phyloP scores from a whole-genome alignment of 2,329 filamentous ascomycete genomes.

The Verruconis gallopava region DNA sequence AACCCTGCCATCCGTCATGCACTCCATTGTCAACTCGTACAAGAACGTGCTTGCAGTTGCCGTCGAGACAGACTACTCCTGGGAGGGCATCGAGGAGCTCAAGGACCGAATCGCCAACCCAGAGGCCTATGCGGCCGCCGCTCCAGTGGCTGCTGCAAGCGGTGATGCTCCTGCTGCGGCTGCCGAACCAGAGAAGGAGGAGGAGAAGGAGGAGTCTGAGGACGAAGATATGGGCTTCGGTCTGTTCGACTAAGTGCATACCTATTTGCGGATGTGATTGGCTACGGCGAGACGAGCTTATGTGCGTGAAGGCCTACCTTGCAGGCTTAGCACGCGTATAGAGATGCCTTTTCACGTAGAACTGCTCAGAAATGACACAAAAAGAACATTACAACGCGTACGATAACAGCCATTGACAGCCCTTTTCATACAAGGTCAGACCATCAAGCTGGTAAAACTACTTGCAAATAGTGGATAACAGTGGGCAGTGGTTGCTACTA shows the following conservation, averaged over 20 bases:
- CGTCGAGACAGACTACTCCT: conserved; percentile 79
- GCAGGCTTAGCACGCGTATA: too few relatives aligned
- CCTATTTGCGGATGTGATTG: too few relatives aligned
- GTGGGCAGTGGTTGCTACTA: conserved; percentile 2
- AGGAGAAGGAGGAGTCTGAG: conserved; percentile 51
- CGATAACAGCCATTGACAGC: neutral
- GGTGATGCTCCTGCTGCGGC: conserved; percentile 39
- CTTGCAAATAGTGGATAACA: conserved; percentile 8
- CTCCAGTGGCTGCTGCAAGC: conserved; percentile 47
- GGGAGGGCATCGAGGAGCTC: conserved; percentile 92
- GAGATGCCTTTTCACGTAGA: too few relatives aligned
- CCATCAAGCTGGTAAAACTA: neutral
- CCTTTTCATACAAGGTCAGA: neutral
- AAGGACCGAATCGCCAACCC: conserved; percentile 99
- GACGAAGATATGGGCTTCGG: conserved; percentile 42
- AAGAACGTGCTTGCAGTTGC: conserved; percentile 92
- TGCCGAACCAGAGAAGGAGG: conserved; percentile 32
- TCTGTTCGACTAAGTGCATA: conserved; percentile 42
- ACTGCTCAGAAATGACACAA: too few relatives aligned
- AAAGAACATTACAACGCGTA: too few relatives aligned
- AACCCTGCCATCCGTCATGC: conserved; percentile 88
- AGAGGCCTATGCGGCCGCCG: conserved; percentile 80
- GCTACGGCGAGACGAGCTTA: too few relatives aligned
- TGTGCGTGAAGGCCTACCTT: too few relatives aligned
- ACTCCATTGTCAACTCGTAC: conserved; percentile 95